Evolutionary conservation across 2,329 filamentous ascomycete species (phyloP), one percentile per base, ranked within the genome.

Genomic region (Mycosphaerelloides madeirae): DNA sequence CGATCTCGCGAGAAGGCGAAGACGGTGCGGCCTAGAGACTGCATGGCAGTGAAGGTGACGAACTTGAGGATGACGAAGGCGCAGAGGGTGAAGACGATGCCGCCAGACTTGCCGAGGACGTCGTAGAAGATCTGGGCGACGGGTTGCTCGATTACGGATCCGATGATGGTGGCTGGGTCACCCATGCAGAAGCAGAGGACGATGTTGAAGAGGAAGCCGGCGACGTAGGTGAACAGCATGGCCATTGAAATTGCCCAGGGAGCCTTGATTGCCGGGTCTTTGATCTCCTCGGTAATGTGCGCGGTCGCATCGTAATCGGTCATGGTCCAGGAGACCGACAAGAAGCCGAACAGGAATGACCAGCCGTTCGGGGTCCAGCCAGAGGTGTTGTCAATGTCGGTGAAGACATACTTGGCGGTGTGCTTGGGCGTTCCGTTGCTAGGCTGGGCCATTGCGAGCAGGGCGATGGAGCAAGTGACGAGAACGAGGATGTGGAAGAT

Each of bases 271-370:
- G 74, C 73, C 3, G 74, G 72, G 44, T 76, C 59, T 49, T 66
- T 55, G 45, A 77, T 74, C 52, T 79, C 76, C 56, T 79, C 76
- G 40, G 77, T 77, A 54, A 69, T 67, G 13, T 68, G 66, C 0
- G 68, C 68, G 6, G 68, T 69, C 37, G 68, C 68, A 56, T 72
- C 74, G 56, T 76, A 76, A 54, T 76, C 72, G 3, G 76, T 80
- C 76, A 80, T 80, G 42, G 76, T 79, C 77, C 77, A 81, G 15
- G 72, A 72, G 29, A 78, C 77, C 2, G 74, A 76, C 19, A 81
- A 64, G 57, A 79, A 79, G n/a, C 77, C 77, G 47, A 80, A 79
- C n/a, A 79, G 57, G 57, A 77, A 80, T 3, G 73, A 75, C 59
- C 75, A 79, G 16, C 76, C 77, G 2, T 69, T 62, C 0, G 76